Conservation (phyloP, 176 grass and related monocot species). For the Bothriochloa decipiens region DNA sequence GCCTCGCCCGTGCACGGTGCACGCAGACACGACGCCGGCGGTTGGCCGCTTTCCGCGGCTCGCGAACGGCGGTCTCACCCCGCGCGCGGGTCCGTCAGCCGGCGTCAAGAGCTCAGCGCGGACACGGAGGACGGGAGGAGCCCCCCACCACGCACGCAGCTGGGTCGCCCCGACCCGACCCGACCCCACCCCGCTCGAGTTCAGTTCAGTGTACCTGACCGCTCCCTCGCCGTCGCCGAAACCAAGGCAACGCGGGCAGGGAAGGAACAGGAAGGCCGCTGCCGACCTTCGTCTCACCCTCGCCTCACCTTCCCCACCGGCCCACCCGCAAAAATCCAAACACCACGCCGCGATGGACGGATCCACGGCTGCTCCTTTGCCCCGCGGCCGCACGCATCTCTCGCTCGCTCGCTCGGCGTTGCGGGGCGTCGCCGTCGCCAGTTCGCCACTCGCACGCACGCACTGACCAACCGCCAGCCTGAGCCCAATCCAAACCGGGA, state of each 20-base stretch:
- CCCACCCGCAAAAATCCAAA: slow-evolving; percentile 29
- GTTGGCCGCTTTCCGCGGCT: not conserved
- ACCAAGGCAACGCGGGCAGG: not conserved
- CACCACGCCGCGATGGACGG: not conserved
- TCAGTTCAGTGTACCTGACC: slow-evolving; percentile 42
- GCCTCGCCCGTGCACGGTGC: not conserved
- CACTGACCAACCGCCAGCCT: slow-evolving; percentile 1
- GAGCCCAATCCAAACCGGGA: not conserved
- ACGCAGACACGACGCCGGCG: slow-evolving; percentile 16
- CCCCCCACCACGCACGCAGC: not conserved
- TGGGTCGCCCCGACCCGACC: not conserved
- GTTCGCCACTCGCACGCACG: not conserved
- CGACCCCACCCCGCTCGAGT: slow-evolving; percentile 10
- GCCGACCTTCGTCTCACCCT: slow-evolving; percentile 36
- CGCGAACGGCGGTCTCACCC: not conserved
- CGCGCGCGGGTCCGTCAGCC: not conserved
- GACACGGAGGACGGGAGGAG: not conserved
- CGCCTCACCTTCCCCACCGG: slow-evolving; percentile 30
- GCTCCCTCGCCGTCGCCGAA: not conserved
- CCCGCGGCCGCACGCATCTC: slow-evolving; percentile 4
- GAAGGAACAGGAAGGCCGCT: not conserved
- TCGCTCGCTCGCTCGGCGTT: not conserved
- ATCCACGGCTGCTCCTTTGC: not conserved
- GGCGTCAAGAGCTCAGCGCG: not conserved
- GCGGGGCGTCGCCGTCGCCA: slow-evolving; percentile 1